phyloP scores from a whole-genome alignment of 192 early-diverging fungal genomes.

The Mortierella hygrophila region DNA sequence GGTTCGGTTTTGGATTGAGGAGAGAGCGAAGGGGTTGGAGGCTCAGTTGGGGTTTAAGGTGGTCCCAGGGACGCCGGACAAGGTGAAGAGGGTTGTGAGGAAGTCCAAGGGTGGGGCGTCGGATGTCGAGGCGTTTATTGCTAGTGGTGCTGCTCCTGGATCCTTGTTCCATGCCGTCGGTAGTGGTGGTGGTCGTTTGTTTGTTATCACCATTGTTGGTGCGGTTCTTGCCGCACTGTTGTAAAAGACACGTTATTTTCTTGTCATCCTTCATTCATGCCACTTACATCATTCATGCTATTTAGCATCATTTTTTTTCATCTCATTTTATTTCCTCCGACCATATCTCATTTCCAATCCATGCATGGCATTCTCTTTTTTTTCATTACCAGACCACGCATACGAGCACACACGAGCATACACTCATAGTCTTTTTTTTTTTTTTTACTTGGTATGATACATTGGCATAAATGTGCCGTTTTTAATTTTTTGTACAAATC shows the following conservation, averaged over 20 bases:
- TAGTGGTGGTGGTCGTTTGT: background rate
- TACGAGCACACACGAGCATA: background rate
- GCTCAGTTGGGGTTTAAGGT: slow-evolving; percentile 12
- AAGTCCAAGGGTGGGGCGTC: slow-evolving; percentile 1
- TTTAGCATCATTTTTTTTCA: background rate
- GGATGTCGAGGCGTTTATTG: background rate
- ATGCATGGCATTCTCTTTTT: background rate
- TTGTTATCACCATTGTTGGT: background rate
- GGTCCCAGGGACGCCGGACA: background rate
- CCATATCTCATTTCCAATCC: background rate
- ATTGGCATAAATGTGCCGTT: background rate
- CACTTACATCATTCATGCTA: background rate
- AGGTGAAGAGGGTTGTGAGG: background rate
- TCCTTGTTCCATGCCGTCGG: background rate
- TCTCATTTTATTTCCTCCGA: background rate
- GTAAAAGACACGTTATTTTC: background rate
- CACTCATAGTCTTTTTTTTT: background rate
- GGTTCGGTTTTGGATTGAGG: slow-evolving; percentile 8
- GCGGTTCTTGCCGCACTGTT: background rate
- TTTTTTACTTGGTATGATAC: background rate
- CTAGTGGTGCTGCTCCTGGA: background rate
- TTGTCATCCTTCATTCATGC: background rate
- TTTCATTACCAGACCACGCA: background rate
- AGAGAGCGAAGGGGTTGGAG: background rate
- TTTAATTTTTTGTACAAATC: slow-evolving; percentile 3